Evolutionary conservation across 2,329 filamentous ascomycete genomes (phyloP).

Genomic region (Lasiodiplodia hormozganensis): DNA sequence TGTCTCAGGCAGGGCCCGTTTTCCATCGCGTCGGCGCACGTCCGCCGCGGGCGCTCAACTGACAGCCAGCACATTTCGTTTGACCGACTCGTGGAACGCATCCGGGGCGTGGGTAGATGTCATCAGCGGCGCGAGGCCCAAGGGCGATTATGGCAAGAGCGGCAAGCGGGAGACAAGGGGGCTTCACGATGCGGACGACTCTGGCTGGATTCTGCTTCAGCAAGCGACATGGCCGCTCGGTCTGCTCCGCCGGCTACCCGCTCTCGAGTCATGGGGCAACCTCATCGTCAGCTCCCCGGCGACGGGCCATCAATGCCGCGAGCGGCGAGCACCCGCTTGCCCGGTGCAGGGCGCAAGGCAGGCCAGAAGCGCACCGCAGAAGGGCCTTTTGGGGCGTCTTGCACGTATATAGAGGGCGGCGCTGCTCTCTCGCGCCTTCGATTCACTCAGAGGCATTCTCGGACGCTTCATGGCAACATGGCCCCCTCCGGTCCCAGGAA

Average conservation of each 20-base stretch:
- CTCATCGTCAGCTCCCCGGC: conserved; percentile 19
- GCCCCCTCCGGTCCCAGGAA: conserved; percentile 22
- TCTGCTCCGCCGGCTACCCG: conserved; percentile 19
- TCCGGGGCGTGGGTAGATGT: conserved; percentile 12
- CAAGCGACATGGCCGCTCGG: conserved; percentile 20
- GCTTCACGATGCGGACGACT: conserved; percentile 16
- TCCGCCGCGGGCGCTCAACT: conserved; percentile 11
- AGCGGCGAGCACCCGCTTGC: conserved; percentile 26
- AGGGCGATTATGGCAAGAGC: conserved; percentile 16
- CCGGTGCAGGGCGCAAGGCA: conserved; percentile 27
- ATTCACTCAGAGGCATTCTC: neutral
- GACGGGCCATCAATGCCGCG: conserved; percentile 23
- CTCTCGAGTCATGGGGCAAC: conserved; percentile 19
- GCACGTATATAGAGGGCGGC: conserved; percentile 39
- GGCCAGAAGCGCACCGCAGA: conserved; percentile 36
- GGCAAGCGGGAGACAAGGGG: conserved; percentile 17
- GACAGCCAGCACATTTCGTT: conserved; percentile 13
- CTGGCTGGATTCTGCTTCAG: conserved; percentile 18
- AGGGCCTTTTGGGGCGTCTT: conserved; percentile 40
- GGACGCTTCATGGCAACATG: conserved; percentile 17
- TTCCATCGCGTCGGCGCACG: conserved; percentile 24
- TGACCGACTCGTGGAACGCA: conserved; percentile 18
- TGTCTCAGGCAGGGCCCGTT: conserved; percentile 17
- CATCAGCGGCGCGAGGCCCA: conserved; percentile 20
- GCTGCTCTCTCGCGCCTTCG: conserved; percentile 30